Evolutionary conservation across 768 basidiomycete species (phyloP).

Genomic region (Rhizopogon vulgaris): DNA sequence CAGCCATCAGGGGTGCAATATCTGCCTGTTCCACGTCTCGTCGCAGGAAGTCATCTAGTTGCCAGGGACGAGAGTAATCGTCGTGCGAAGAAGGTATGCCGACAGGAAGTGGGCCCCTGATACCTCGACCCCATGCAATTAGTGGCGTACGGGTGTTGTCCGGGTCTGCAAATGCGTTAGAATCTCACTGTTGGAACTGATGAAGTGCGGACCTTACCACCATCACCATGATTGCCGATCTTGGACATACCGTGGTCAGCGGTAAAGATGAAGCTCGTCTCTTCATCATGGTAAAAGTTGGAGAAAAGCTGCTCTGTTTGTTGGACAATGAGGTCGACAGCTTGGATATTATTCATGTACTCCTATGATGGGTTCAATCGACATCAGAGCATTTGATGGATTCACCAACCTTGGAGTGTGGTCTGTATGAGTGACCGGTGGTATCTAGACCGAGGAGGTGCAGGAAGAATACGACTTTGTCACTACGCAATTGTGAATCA

Average conservation of each 20-base stretch:
- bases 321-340: conserved; percentile 70
- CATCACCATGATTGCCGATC: conserved; percentile 87
- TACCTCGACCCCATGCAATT: conserved; percentile 75
- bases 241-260: conserved; percentile 90
- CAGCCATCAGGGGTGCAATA: conserved; percentile 70
- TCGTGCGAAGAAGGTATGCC: conserved; percentile 57
- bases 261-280: conserved; percentile 75
- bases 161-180: conserved; percentile 49
- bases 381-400: not conserved
- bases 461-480: conserved; percentile 72
- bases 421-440: conserved; percentile 81
- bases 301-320: conserved; percentile 56
- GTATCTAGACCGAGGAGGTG: conserved; percentile 83
- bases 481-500: conserved; percentile 43
- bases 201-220: conserved; percentile 41
- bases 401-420: conserved; percentile 57
- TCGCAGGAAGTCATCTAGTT: conserved; percentile 48
- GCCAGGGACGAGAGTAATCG: conserved; percentile 61
- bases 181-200: not conserved
- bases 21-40: conserved; percentile 84
- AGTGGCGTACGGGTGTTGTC: conserved; percentile 86
- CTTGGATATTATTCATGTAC: conserved; percentile 80
- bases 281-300: conserved; percentile 60
- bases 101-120: conserved; percentile 64
- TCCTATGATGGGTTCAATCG: conserved; percentile 39